Evolutionary conservation across 2,329 filamentous ascomycete species (phyloP), one percentile per base, ranked within the genome.

Genomic region (Clarireedia hainanense): DNA sequence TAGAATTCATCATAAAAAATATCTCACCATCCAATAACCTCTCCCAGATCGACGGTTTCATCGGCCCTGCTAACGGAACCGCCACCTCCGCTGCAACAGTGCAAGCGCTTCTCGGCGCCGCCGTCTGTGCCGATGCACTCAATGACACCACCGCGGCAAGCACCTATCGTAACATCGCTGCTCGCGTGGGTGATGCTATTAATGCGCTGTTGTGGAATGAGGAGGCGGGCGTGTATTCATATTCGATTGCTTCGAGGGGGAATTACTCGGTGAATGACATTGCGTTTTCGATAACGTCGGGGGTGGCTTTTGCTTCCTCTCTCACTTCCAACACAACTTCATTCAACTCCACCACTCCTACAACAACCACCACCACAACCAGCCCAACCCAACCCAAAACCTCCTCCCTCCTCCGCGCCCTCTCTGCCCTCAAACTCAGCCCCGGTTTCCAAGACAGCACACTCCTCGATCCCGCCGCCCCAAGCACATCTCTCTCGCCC

Each of bases 161-260:
- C 1, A 30, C 56, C 6, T 71, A 70, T 50, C 51, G 49, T 5
- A 27, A 46, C 4, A 61, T 63, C 1, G 65, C 70, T 9, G 15
- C 26, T 0, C 56, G 52, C 10, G 51, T 72, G 10, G 59, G 54
- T n/a, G 45, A 55, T 3, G 64, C 64, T 14, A 63, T 72, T 20
- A 69, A 72, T 49, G 37, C 49, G 1, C 57, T 64, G 1, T 66
- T 73, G 9, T 73, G 71, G 70, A 70, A 70, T 39, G 51, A 56
- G 0, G 17, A 56, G 10, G 48, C 68, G 0, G 71, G 69, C 2
- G 59, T 61, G 4, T 74, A 71, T 58, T 67, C 66, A 2, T 60
- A 69, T 2, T 66, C 65, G 2, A 55, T 65, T 7, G 48, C 43
- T 20, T 60, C 60, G 0, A 63, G 61, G 0, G 61, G 57, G 2